Base-by-base conservation (phyloP, 2,329 filamentous ascomycete genomes). In the Sporothrix mexicana region DNA sequence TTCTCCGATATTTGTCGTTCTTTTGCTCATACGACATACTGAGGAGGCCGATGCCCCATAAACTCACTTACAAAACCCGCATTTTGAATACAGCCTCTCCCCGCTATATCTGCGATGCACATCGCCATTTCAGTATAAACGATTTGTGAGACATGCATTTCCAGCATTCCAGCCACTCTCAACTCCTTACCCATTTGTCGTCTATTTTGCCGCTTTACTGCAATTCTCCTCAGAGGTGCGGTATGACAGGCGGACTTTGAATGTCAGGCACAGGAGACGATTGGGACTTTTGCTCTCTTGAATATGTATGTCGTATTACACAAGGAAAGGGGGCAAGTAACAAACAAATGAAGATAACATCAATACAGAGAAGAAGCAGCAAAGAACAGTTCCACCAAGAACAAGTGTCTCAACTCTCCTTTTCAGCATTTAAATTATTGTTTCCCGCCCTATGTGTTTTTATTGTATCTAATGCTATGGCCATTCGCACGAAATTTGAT, bases 321-420 rank as follows among this genome's bases (percentile, higher is more conserved):
- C 20, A 49, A 30, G 1, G 51, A 49, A 30, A n/a, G 43, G 45
- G 61, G 41, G 12, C 45, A 17, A 10, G 45, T 51, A 67, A 67
- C 23, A 67, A 45, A n/a, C 45, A 51, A 30, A 67, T 51, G 62
- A 67, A 7, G n/a, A n/a, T 36, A 23, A 67, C 6, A 25, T 47
- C 23, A 15, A 10, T 9, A 5, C 1, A 36, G 4, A 25, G n/a
- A 3, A 25, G 36, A 1, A 49, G n/a, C 43, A 49, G 20, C 20
- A 13, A 23, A 67, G 23, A 51, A 6, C 43, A 9, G 70, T 71
- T 67, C 30, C 62, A 61, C 51, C 13, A 51, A 51, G 59, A 72
- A 49, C 64, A 51, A 51, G 43, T 72, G 59, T 71, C 59, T 72
- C 41, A 67, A 64, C 17, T 45, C 36, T 49, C 70, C 70, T 53